Evolutionary conservation across 2,329 filamentous ascomycete species (phyloP), one percentile per base, ranked within the genome.

Genomic region (Hortaea sp.): DNA sequence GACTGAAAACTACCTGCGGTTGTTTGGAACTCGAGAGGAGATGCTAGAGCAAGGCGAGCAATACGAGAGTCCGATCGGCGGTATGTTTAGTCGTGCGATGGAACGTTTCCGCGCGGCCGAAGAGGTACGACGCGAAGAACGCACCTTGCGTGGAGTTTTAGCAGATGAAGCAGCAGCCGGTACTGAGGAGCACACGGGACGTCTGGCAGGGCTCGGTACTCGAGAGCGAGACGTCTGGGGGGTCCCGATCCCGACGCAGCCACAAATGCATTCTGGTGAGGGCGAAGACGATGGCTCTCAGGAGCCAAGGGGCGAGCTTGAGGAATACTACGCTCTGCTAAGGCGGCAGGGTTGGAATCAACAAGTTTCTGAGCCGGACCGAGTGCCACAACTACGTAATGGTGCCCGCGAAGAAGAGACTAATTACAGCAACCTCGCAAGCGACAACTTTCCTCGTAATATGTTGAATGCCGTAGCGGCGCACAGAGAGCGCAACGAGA

Each of bases 1-100:
- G 3, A 57, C 59, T 5, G 63, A 66, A 42, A 66, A 66, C 41
- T 66, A 65, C 46, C 57, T 61, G 42, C 61, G 70, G 7, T 54
- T 73, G 0, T 74, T 73, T 48, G 71, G 71, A 10, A 67, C 66
- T 0, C 57, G 69, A 7, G 71, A 74, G 49, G 69, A 73, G 7
- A 61, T 73, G 43, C 58, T 68, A n/a, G 64, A 63, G 3, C 59
- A 63, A 47, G 64, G 63, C n/a, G 69, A 71, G 3, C 65, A 69
- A 30, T 74, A 73, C 51, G 65, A 70, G 46, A 70, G 67, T n/a
- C 71, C 71, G 0, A 67, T 74, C 9, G 65, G 68, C 12, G 63
- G 64, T 49, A 69, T 74, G 68, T 74, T 71, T 54, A 65, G 59
- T 12, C 55, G 70, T 42, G 70, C 71, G 1, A 63, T 59, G 47